Evolutionary conservation across 768 basidiomycete genomes (phyloP), one percentile per base, ranked within the genome.

Genomic region (Suillus discolor): DNA sequence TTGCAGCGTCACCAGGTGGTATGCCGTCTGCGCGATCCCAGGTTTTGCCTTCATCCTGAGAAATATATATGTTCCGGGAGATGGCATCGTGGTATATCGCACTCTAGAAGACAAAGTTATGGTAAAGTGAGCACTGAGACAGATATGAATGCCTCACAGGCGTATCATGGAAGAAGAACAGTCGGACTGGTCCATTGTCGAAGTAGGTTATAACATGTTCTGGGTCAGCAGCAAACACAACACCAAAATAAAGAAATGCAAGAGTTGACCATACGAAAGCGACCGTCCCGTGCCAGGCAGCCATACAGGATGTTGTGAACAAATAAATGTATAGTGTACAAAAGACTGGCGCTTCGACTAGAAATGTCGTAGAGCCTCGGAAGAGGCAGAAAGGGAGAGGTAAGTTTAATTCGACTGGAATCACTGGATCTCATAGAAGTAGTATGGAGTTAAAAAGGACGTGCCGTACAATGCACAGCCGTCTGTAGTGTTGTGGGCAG

Each of bases 101-200:
- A 28, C 79, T 80, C 89, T 91, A 74, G 0, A 62, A 15, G 25
- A 13, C 57, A 66, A 51, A 0, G 2, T 2, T 42, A 57, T 66
- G 3, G n/a, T 55, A n/a, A 57, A 38, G 38, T 23, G 36, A 20
- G 23, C 44, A 20, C 62, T 45, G 36, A 64, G 44, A 13, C 44
- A 25, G 20, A 57, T 20, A 45, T n/a, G 20, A 38, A 81, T 57
- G 34, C 20, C 90, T 70, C 70, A 96, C 96, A 38, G 89, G 77
- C 12, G 93, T 90, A 78, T 97, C 97, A 67, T 97, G 93, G 79
- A 99, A 97, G 83, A 95, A 98, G 80, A 91, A 92, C 62, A 97
- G 73, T 70, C 85, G 83, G 18, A 85, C 85, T 8, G 95, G 94
- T 47, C 92, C 79, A 75, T 91, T 91, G 57, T 85, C 72, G 76